Base-by-base conservation (phyloP, 306 rosid genomes). In the Cicer yamashitae region DNA sequence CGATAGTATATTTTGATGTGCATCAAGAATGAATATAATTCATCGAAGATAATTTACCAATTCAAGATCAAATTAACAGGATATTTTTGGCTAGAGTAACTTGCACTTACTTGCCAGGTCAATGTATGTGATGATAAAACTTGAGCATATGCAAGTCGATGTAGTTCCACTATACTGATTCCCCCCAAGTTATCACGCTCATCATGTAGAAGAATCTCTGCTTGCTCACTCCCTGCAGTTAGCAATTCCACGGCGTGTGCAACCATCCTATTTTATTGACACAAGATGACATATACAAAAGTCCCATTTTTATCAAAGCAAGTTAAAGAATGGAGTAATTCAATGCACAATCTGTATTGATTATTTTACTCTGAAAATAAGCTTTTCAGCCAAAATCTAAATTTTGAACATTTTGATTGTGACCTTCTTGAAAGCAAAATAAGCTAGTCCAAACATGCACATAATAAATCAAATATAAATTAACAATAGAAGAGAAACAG, bases 21-120 rank as follows among this genome's bases (percentile, higher is more conserved):
- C 37, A 48, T 70, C 18, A 63, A 59, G 59, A 57, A 40, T 30
- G 12, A 66, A 65, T 60, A 39, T 1, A 74, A 65, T 64, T 50
- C 67, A 44, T 79, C 38, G 48, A 76, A 77, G 56, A 69, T 30
- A 15, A 60, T 67, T 58, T 38, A 71, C 15, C 66, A 70, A 51
- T 52, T 69, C 11, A 72, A 73, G 73, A 79, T 76, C 52, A 18
- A 34, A 79, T 53, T 34, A 73, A 61, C 60, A 69, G 50, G 30
- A 64, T 6, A 71, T 46, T 82, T 62, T 45, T 20, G 18, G 44
- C 43, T 58, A 6, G 74, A 64, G 56, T 78, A 46, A 73, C 18
- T 58, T 34, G 63, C 77, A 91, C 94, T 89, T 82, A 94, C 98
- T 88, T 94, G 96, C 97, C 97, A 91, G 70, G 97, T 94, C 88